Base-by-base conservation (phyloP, 2,329 filamentous ascomycete genomes). In the Tolypocladium inflatum region DNA sequence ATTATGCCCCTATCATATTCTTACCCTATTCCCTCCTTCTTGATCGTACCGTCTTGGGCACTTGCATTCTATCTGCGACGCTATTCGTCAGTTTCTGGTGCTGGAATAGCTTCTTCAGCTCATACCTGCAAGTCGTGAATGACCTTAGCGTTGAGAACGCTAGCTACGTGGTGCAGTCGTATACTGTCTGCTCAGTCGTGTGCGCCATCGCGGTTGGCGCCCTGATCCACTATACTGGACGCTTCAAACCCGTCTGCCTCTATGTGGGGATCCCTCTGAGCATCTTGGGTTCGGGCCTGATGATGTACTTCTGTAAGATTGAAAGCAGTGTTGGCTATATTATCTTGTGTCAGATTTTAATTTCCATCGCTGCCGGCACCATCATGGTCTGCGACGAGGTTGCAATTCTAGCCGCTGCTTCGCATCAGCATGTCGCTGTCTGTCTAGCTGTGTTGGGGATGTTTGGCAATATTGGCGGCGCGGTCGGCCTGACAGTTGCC, bases 341-440 rank as follows among this genome's bases (percentile, higher is more conserved):
- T 19, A 69, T 86, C 66, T 79, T 83, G 69, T 82, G 80, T 51
- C 82, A 87, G 65, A 76, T 86, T 53, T 76, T 86, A 58, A 78
- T 87, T 59, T 79, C 83, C 8, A 76, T 83, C 42, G 80, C 78
- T 4, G 82, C 81, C 3, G 82, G 82, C 11, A 75, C 80, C 13
- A 73, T 85, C 7, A 79, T 82, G 58, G 80, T 86, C 53, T 77
- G 77, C 55, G 77, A 82, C 58, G 78, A 86, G 63, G 76, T 86
- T 52, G 80, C 81, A 8, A 77, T 80, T 55, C 82, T 86, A 71
- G 80, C 83, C 0, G 82, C 79, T 1, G 78, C 77, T 3, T 74
- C 73, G 9, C 81, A 85, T 60, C 75, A 82, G 61, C 74, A 84
- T 60, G 75, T 86, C 13, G 80, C 82, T 23, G 77, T 78, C 2